Evolutionary conservation across 495 filamentous ascomycete genomes (phyloP).

Genomic region (Astrothelium subdiscretum): DNA sequence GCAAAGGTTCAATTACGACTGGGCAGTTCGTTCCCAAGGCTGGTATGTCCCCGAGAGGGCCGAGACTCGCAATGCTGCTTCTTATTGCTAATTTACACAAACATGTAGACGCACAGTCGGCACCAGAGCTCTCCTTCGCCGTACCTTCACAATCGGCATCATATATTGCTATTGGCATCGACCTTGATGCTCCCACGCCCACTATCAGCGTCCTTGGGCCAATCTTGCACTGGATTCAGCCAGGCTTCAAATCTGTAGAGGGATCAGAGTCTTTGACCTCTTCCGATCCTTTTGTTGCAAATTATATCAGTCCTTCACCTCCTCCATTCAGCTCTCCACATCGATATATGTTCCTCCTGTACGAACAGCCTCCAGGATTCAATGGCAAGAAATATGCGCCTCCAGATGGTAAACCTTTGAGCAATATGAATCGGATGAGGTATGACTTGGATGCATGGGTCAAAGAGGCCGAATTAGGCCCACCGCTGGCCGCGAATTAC

Average conservation of each 20-base stretch:
- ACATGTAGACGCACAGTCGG: conserved; percentile 3
- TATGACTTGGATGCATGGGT: conserved; percentile 41
- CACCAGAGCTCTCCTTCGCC: background rate
- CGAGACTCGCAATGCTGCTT: background rate
- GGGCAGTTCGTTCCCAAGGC: conserved; percentile 5
- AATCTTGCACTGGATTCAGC: conserved; percentile 41
- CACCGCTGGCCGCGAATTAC: conserved; percentile 42
- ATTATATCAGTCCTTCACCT: conserved; percentile 41
- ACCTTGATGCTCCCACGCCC: conserved; percentile 7
- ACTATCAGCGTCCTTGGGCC: conserved; percentile 20
- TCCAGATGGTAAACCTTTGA: conserved; percentile 31
- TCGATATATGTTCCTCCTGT: conserved; percentile 47
- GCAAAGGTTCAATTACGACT: background rate
- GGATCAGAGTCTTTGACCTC: conserved; percentile 11
- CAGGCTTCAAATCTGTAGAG: conserved; percentile 27
- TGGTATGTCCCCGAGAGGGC: background rate
- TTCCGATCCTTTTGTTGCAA: conserved; percentile 28
- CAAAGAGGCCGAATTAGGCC: conserved; percentile 35
- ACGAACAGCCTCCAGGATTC: conserved; percentile 42
- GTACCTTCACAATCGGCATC: background rate
- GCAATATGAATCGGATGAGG: conserved; percentile 33
- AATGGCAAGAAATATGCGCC: conserved; percentile 34
- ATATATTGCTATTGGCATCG: conserved; percentile 3
- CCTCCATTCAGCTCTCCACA: conserved; percentile 41
- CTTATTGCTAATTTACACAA: background rate